Conservation (phyloP, 495 filamentous ascomycete species). For the Neurospora tetraspora region DNA sequence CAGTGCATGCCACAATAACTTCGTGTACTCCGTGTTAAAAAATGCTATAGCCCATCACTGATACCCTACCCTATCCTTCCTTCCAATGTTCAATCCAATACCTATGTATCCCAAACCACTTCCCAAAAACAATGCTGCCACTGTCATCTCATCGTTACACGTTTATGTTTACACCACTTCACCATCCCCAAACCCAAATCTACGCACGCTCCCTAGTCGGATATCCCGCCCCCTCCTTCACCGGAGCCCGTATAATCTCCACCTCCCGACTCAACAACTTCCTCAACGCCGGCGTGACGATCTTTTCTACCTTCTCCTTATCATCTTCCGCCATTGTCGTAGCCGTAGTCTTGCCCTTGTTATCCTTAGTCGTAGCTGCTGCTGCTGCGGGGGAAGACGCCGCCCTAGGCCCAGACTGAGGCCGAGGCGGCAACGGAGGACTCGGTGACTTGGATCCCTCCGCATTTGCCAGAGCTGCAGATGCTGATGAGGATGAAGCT, state of each 20-base stretch:
- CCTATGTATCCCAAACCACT: not conserved
- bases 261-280: conserved; percentile 64
- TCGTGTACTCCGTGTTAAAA: not conserved
- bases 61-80: not conserved
- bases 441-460: not conserved
- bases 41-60: not conserved
- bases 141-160: not conserved
- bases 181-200: not conserved
- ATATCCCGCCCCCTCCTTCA: conserved; percentile 30
- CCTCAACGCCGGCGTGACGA: conserved; percentile 76
- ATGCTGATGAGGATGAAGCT: conserved; percentile 10
- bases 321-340: conserved; percentile 20
- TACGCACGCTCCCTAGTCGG: not conserved
- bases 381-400: not conserved
- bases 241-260: conserved; percentile 45
- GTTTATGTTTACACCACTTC: not conserved
- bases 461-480: not conserved
- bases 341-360: conserved; percentile 9
- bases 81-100: not conserved
- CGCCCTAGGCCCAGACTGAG: not conserved
- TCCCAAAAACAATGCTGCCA: not conserved
- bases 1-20: not conserved
- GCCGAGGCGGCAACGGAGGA: not conserved
- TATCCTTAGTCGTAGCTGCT: not conserved
- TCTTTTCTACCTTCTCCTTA: conserved; percentile 36